Evolutionary conservation across 192 early-diverging fungal species (phyloP), one percentile per base, ranked within the genome.

Genomic region (Mortierella antarctica): DNA sequence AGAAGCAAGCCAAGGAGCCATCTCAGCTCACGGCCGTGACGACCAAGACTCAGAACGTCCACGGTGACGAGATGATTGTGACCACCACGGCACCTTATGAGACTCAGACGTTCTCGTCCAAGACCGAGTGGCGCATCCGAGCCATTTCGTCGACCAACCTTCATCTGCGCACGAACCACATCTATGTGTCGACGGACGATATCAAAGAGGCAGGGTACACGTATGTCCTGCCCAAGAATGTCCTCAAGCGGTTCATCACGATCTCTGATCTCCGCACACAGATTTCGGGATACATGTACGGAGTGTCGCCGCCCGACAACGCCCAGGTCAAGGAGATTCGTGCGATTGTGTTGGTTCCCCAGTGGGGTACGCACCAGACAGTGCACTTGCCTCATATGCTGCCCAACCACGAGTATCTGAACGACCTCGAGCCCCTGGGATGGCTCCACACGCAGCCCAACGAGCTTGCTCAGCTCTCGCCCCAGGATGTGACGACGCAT

Each of bases 361-460:
- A 99, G 85, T 97, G 95, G 94, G 97, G 95, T 52, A 97, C 98
- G 6, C 97, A 98, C 82, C 90, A 94, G 90, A 91, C 95, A 15
- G 96, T 99, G 11, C 92, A 97, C 68, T 74, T 99, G 59, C 97
- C 98, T 1, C 90, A 93, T 71, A 84, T 85, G 75, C 86, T 98
- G 65, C 98, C 98, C 17, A 91, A 92, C 45, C 94, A 99, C 83
- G 95, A 96, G 79, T 94, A 95, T 55, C 82, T 99, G 71, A 90
- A 89, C 53, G 96, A 97, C 65, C 88, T 96, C 53, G 98, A 99
- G 80, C 98, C 98, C 15, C 88, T 99, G 48, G 98, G 98, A 52
- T 98, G 97, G 95, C 93, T 99, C 61, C 97, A 98, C 74, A 98
- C 98, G 15, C 96, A 97, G 88, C 97, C 98, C 40, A 94, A 94